These are phyloP conservation scores for Jimgerdemannia flammicorona DNA, from an alignment of 192 early-diverging fungal species.

Conservation along the genomic window DNA sequence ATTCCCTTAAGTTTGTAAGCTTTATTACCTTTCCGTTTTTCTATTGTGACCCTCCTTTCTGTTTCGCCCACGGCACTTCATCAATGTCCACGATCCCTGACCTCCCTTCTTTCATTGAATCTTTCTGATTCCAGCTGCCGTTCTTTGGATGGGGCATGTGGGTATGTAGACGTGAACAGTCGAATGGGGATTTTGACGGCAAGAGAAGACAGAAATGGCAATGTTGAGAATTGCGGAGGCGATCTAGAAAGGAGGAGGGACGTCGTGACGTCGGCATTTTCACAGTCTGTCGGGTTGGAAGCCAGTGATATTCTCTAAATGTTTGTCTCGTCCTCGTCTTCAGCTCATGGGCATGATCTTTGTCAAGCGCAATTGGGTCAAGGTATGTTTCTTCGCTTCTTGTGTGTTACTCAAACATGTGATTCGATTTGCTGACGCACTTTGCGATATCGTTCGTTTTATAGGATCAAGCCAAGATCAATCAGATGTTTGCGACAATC, in stretches of 20 bases:
- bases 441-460: not conserved
- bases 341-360: constrained; percentile 55
- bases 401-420: not conserved
- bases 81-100: not conserved
- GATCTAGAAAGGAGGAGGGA: not conserved
- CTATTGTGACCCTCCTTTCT: not conserved
- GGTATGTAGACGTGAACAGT: constrained; percentile 21
- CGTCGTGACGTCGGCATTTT: not conserved
- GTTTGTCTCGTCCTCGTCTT: not conserved
- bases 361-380: constrained; percentile 51
- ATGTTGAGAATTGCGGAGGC: not conserved
- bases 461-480: constrained; percentile 39
- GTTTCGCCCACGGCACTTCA: no score
- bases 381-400: constrained; percentile 2
- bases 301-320: no score
- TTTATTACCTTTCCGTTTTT: not conserved
- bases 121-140: constrained; percentile 34
- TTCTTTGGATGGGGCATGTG: constrained; percentile 63
- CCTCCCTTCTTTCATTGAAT: not conserved
- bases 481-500: constrained; percentile 46
- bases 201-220: not conserved
- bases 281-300: no score
- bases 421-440: not conserved
- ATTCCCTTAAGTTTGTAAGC: constrained; percentile 55
- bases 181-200: no score